phyloP scores from a whole-genome alignment of 306 rosid species.

The Purshia tridentata region DNA sequence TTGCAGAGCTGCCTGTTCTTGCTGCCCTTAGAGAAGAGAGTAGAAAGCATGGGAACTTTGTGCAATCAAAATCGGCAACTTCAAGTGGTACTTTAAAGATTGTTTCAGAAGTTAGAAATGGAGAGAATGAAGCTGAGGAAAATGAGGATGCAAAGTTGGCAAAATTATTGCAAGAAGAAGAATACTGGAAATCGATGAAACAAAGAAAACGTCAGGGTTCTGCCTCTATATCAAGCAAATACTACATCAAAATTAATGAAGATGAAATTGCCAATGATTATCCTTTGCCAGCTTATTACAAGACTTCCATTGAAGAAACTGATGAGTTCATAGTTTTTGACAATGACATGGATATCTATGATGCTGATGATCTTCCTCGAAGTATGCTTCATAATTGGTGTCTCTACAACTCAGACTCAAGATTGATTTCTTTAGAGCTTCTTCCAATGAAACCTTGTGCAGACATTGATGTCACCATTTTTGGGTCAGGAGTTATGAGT shows the following conservation, averaged over 20 bases:
- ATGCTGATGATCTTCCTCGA: slow-evolving; percentile 70
- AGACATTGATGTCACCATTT: slow-evolving; percentile 87
- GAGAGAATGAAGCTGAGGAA: slow-evolving; percentile 40
- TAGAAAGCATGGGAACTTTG: slow-evolving; percentile 39
- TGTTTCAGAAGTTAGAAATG: slow-evolving; percentile 38
- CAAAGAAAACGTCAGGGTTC: slow-evolving; percentile 56
- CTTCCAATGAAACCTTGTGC: slow-evolving; percentile 96
- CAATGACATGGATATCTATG: slow-evolving; percentile 46
- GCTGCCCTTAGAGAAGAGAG: slow-evolving; percentile 63
- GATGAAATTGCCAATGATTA: slow-evolving; percentile 95
- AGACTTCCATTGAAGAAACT: slow-evolving; percentile 60
- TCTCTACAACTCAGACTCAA: slow-evolving; percentile 79
- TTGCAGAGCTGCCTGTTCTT: slow-evolving; percentile 67
- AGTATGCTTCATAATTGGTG: slow-evolving; percentile 92
- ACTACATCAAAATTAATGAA: slow-evolving; percentile 84
- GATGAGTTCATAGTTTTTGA: slow-evolving; percentile 72
- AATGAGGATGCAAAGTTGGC: slow-evolving; percentile 81
- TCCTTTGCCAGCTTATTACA: slow-evolving; percentile 89
- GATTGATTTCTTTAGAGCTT: slow-evolving; percentile 88
- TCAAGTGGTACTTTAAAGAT: slow-evolving; percentile 56
- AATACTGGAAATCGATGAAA: slow-evolving; percentile 66
- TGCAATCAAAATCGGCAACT: slow-evolving; percentile 32
- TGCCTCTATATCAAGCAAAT: slow-evolving; percentile 41
- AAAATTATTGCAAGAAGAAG: slow-evolving; percentile 83
- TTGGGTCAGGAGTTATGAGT: slow-evolving; percentile 88